Base-by-base conservation (phyloP, 441 rosid genomes). In the Populus hybrid region DNA sequence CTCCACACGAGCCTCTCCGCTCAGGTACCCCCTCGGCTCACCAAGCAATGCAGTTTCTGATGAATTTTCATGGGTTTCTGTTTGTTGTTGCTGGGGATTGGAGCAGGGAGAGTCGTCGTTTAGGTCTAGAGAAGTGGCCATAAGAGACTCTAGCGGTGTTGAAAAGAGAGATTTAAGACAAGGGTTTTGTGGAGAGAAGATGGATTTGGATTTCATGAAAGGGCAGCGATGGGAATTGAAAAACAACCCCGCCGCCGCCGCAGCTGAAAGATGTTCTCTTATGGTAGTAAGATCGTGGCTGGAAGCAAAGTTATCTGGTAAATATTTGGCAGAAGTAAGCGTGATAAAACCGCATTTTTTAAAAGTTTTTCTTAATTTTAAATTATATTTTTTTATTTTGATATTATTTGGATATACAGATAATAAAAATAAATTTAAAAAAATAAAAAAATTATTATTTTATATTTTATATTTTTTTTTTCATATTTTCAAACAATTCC, bases 241-340 rank as follows among this genome's bases (percentile, higher is more conserved):
- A 67, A 5, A 40, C 76, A 46, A 80, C 69, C 83, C 83, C 94
- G 87, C 88, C 90, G 86, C 90, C 87, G 90, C 87, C 86, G 82
- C 71, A 63, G 75, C 23, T 14, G 70, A 26, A n/a, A 66, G 14
- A 57, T n/a, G 28, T 7, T 69, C 57, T 14, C 57, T 46, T 46
- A 46, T 14, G 19, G 2, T 46, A 21, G 65, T 40, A 30, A 18
- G 65, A 53, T 28, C 42, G 42, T 38, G 42, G 32, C 2, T 24
- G 70, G 9, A 24, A 6, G 21, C 14, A 21, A 5, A 38, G 11
- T 10, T 0, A 9, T 34, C 36, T 28, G 30, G 30, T 28, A 28
- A 28, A 3, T 28, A 0, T 28, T 28, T 28, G 30, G 30, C 30
- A 28, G 2, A 6, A 7, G 36, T 6, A 0, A 34, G 36, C 36